These are phyloP conservation scores for Candida sonorensis DNA, from an alignment of 805 yeast species.

Conservation along the genomic window DNA sequence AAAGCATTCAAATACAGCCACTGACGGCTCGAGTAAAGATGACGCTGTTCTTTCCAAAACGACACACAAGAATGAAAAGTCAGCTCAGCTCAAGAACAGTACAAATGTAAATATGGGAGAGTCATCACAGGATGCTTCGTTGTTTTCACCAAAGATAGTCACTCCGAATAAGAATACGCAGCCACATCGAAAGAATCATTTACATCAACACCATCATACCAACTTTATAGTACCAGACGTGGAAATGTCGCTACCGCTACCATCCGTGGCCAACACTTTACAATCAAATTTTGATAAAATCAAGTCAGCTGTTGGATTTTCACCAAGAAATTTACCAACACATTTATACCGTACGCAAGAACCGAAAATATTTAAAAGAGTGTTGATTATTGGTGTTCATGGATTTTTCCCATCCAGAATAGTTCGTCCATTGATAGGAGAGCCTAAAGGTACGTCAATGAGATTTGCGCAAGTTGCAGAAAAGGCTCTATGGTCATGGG, in stretches of 20 bases:
- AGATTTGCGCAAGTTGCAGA: slow-evolving; percentile 91
- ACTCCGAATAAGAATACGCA: too few relatives aligned
- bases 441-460: slow-evolving; percentile 93
- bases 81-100: too few relatives aligned
- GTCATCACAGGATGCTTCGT: too few relatives aligned
- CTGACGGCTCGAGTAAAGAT: background rate
- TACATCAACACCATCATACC: too few relatives aligned
- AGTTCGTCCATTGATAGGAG: slow-evolving; percentile 82
- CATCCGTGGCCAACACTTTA: too few relatives aligned
- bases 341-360: slow-evolving; percentile 16
- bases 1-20: background rate
- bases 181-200: too few relatives aligned
- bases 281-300: too few relatives aligned
- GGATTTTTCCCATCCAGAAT: slow-evolving; percentile 91
- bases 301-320: slow-evolving; percentile 13
- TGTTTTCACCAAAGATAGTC: too few relatives aligned
- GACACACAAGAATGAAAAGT: slow-evolving; percentile 5
- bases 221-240: too few relatives aligned
- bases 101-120: slow-evolving; percentile 24
- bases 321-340: slow-evolving; percentile 3
- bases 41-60: slow-evolving; percentile 22
- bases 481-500: slow-evolving; percentile 64
- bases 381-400: slow-evolving; percentile 86
- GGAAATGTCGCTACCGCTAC: too few relatives aligned
- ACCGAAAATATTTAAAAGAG: slow-evolving; percentile 38